Conservation (phyloP, 1,139 yeast genomes). For the Saccharomyces hybrid region DNA sequence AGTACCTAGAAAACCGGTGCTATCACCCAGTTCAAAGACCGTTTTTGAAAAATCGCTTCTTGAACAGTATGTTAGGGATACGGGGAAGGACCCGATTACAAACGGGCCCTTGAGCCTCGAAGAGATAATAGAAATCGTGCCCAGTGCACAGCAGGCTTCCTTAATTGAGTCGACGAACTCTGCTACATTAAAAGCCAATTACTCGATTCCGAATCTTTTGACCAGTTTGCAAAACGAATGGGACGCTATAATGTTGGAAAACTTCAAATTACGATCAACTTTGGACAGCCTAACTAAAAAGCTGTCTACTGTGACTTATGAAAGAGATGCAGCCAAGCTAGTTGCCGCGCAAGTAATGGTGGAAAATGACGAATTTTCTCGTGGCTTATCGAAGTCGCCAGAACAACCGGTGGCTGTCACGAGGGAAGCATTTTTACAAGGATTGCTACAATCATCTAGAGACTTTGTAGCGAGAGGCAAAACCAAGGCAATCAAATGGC, state of each 20-base stretch:
- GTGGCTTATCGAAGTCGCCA: conserved; percentile 33
- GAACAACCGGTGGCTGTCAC: conserved; percentile 19
- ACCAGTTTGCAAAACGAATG: conserved; percentile 78
- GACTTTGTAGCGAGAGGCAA: conserved; percentile 3
- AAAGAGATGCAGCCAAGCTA: conserved; percentile 82
- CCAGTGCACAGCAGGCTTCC: conserved; percentile 27
- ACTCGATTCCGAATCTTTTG: conserved; percentile 70
- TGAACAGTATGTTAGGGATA: conserved; percentile 52
- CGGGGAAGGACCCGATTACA: conserved; percentile 70
- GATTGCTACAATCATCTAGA: not conserved
- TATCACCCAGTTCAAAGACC: conserved; percentile 65
- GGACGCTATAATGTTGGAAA: conserved; percentile 81
- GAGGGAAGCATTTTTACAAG: not conserved
- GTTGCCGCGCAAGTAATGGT: conserved; percentile 69
- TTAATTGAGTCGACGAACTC: conserved; percentile 21
- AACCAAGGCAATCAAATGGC: conserved; percentile 1
- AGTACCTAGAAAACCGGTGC: conserved; percentile 57
- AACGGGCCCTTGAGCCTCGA: conserved; percentile 50
- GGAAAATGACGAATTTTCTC: conserved; percentile 67
- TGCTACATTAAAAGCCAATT: conserved; percentile 34
- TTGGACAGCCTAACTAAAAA: conserved; percentile 61
- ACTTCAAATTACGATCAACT: conserved; percentile 68
- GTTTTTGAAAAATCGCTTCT: conserved; percentile 62
- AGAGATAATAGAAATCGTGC: conserved; percentile 51
- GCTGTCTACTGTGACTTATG: conserved; percentile 67